These are phyloP conservation scores for Candida khao-thaluensis DNA, from an alignment of 805 yeast species.

Conservation along the genomic window DNA sequence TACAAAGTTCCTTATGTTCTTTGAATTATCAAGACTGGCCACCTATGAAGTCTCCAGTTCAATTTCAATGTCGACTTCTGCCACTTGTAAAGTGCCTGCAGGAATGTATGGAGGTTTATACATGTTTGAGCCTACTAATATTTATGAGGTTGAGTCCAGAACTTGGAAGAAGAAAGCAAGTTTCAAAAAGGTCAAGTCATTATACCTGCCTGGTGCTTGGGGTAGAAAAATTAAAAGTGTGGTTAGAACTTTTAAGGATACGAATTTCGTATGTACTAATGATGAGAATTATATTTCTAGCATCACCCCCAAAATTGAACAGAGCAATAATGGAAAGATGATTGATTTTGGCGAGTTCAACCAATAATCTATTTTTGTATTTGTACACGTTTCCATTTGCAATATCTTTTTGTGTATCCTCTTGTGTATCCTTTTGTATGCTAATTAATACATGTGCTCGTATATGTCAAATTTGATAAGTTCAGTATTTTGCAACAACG, in stretches of 20 bases:
- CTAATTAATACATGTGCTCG: too few relatives aligned
- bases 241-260: slow-evolving; percentile 6
- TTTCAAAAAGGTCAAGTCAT: background rate
- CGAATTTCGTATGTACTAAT: slow-evolving; percentile 8
- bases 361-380: background rate
- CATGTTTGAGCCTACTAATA: slow-evolving; percentile 10
- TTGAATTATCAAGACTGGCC: background rate
- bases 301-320: slow-evolving; percentile 1
- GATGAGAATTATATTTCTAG: slow-evolving; percentile 5
- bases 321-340: slow-evolving; percentile 1
- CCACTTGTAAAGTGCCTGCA: slow-evolving; percentile 13
- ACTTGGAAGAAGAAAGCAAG: slow-evolving; percentile 11
- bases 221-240: background rate
- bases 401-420: background rate
- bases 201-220: slow-evolving; percentile 12
- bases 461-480: background rate
- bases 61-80: slow-evolving; percentile 8
- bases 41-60: slow-evolving; percentile 5
- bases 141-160: slow-evolving; percentile 5
- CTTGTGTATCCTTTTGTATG: too few relatives aligned
- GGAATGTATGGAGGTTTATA: slow-evolving; percentile 14
- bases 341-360: slow-evolving; percentile 4
- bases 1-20: slow-evolving; percentile 1
- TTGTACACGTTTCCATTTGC: background rate
- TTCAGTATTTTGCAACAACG: background rate